A percentile compares a stretch with the other conserved stretches of the same genome.
phyloP scores from a whole-genome alignment of 208 protist genomes.

The Wallacemonas sp. region DNA sequence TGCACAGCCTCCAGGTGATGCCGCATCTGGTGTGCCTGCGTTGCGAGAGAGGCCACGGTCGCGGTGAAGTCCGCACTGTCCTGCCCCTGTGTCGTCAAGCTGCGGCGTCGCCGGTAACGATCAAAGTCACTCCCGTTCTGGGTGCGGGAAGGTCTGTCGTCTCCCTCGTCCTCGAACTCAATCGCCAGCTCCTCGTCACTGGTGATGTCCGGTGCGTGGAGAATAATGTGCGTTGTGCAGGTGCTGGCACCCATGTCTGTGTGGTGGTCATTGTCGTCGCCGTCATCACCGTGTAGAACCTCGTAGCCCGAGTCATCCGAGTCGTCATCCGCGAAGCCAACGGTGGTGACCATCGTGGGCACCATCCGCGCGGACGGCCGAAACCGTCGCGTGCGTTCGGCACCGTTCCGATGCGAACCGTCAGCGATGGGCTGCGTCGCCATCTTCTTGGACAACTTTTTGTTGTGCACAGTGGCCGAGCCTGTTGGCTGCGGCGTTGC shows the following conservation, averaged over 20 bases:
- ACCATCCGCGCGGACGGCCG: background rate
- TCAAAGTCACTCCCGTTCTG: too few species aligned
- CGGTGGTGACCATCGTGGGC: conserved; percentile 1
- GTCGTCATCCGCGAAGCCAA: background rate
- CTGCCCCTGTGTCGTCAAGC: conserved; percentile 8
- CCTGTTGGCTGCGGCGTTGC: too few species aligned
- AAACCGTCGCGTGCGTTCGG: background rate
- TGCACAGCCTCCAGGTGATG: conserved; percentile 14
- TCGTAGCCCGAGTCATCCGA: background rate
- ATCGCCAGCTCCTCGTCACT: background rate
- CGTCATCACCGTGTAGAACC: conserved; percentile 8
- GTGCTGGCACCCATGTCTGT: background rate
- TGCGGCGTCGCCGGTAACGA: background rate
- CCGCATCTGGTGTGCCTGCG: conserved; percentile 22
- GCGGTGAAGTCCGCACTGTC: conserved; percentile 20
- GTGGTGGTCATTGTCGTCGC: conserved; percentile 10
- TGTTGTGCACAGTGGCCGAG: conserved; percentile 40
- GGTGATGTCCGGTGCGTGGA: background rate
- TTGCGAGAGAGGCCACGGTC: conserved; percentile 38
- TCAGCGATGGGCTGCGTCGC: conserved; percentile 21
- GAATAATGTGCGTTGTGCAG: background rate
- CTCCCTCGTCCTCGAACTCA: too few species aligned
- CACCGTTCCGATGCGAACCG: too few species aligned
- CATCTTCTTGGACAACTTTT: conserved; percentile 62
- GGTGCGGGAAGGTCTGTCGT: too few species aligned